Conservation (phyloP, 2,329 filamentous ascomycete species). For the Chaetomium globosum region DNA sequence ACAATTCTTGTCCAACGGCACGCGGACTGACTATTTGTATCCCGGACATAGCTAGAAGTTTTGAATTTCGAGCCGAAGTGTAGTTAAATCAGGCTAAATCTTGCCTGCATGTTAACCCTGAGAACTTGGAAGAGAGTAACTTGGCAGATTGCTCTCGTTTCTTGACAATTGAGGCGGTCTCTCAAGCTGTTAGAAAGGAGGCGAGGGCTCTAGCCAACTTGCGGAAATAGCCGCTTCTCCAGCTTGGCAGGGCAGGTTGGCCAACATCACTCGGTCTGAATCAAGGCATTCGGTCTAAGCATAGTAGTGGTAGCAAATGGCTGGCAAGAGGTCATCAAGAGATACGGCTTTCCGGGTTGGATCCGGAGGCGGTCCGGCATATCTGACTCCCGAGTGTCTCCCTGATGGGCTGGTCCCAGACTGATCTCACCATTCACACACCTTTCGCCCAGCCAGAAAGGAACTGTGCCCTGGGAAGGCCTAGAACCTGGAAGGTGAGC, state of each 20-base stretch:
- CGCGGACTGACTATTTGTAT: background rate
- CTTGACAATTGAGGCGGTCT: background rate
- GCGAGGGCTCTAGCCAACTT: background rate
- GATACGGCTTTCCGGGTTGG: no score
- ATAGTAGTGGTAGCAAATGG: background rate
- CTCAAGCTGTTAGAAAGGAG: background rate
- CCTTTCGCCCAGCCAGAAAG: background rate
- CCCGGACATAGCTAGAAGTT: background rate
- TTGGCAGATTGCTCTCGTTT: background rate
- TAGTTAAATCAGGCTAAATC: background rate
- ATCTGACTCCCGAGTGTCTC: background rate
- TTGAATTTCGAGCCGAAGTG: background rate
- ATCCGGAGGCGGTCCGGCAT: background rate
- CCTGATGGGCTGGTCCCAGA: background rate
- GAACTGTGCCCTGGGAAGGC: background rate
- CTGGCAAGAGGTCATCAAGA: background rate
- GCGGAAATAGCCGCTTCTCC: background rate
- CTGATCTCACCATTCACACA: background rate
- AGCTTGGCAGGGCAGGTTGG: background rate
- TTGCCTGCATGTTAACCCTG: background rate
- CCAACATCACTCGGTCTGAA: background rate
- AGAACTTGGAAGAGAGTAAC: background rate
- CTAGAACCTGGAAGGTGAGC: background rate
- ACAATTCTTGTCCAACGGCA: background rate
- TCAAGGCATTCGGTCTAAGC: background rate